A percentile compares a stretch with the other conserved stretches of the same genome.
Evolutionary conservation across 1,284 basidiomycete species (phyloP).

Genomic region (Tetrapyrgos nigripes): DNA sequence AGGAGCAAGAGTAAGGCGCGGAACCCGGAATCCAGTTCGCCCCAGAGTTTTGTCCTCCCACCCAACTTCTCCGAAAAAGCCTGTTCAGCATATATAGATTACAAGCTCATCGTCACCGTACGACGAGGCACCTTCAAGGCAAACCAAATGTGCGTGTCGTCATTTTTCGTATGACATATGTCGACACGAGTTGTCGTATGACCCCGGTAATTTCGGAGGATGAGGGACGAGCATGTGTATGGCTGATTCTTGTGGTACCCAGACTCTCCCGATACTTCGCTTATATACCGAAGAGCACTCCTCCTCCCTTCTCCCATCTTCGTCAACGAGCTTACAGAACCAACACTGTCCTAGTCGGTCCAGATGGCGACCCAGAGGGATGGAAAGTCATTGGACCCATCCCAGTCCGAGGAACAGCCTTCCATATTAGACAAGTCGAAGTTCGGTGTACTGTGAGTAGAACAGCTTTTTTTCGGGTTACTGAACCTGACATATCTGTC

Average conservation of each 20-base stretch:
- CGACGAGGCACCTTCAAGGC: constrained; percentile 51
- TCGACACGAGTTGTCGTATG: too few species aligned
- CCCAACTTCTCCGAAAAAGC: constrained; percentile 55
- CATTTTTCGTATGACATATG: too few species aligned
- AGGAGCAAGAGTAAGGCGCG: constrained; percentile 27
- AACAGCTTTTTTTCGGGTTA: not conserved
- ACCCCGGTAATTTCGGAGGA: not conserved
- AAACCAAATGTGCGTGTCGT: constrained; percentile 43
- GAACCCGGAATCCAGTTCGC: not conserved
- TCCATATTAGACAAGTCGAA: constrained; percentile 46
- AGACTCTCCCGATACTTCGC: constrained; percentile 42
- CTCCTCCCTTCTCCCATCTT: constrained; percentile 52
- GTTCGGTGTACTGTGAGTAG: constrained; percentile 46
- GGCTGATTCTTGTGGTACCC: not conserved
- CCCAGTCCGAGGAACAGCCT: constrained; percentile 48
- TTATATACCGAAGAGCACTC: constrained; percentile 46
- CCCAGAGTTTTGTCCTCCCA: constrained; percentile 46
- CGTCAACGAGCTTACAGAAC: constrained; percentile 54
- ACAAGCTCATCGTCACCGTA: constrained; percentile 52
- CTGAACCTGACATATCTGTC: not conserved
- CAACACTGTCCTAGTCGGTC: constrained; percentile 45
- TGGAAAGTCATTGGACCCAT: constrained; percentile 50
- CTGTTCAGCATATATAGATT: constrained; percentile 54
- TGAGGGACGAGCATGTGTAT: too few species aligned
- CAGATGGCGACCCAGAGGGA: constrained; percentile 52